Base-by-base conservation (phyloP, 1,139 yeast genomes). In the Blastobotrys arbuscula region DNA sequence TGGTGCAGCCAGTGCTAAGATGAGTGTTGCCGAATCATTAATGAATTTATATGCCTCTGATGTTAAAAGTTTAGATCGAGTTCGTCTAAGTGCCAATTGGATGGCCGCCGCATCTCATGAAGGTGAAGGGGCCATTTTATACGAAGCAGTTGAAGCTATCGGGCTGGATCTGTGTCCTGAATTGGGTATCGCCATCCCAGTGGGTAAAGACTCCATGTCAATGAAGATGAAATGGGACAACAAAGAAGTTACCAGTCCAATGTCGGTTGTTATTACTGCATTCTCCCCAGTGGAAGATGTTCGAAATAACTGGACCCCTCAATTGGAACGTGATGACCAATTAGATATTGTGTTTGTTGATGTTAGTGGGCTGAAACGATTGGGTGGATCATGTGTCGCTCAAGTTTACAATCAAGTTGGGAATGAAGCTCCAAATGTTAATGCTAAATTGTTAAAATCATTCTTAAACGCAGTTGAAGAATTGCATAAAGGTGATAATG, bases 151-250 rank as follows among this genome's bases (percentile, higher is more conserved):
- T 44, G 92, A 89, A 70, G 97, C 98, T 4, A 82, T 94, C 62
- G 97, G 97, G 58, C 67, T 90, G 64, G 97, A 89, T 58, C 76
- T 94, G 61, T 94, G 98, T 70, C 97, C 98, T 31, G 92, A 79
- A 52, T 77, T 94, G 55, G 97, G 95, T 42, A 72, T 94, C 55
- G 76, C 95, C 21, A 89, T 94, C 52, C 99, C 99, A 15, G 98
- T 94, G 39, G 99, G 99, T 60, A 94, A 94, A 72, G 99, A 94
- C 68, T 90, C 97, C 44, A 89, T 92, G 97, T 90, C 97, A 26
- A 90, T 94, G 98, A 89, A 89, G 72, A 94, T 94, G 98, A 84
- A 85, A 64, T 94, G 98, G 98, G 92, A 79, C 51, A 49, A 58
- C 41, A 86, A 84, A 62, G 95, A 88, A 68, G 97, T 94, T 39